Evolutionary conservation across 352 stramenopile species (phyloP).

Genomic region (Thalassiosira mediterranea): DNA sequence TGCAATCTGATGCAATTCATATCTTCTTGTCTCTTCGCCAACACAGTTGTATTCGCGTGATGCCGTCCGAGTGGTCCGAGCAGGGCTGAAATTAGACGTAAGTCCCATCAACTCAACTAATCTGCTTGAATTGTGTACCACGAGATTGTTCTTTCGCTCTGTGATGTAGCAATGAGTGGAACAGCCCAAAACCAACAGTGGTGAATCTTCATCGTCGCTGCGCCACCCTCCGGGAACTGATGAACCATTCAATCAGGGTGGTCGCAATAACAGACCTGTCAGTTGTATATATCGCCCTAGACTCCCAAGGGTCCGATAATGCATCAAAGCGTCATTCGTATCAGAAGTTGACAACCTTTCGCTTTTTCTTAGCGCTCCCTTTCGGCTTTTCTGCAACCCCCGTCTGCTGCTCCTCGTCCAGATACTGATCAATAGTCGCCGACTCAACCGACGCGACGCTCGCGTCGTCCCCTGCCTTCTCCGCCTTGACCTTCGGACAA

Average conservation of each 20-base stretch:
- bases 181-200: not conserved
- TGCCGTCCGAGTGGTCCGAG: constrained; percentile 34
- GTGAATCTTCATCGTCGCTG: too few species aligned
- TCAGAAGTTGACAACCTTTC: constrained; percentile 61
- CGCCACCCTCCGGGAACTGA: too few species aligned
- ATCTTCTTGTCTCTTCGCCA: too few species aligned
- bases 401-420: constrained; percentile 38
- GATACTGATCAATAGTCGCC: constrained; percentile 52
- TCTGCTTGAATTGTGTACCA: too few species aligned
- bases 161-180: constrained; percentile 8
- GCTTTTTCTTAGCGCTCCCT: constrained; percentile 41
- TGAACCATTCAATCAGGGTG: too few species aligned
- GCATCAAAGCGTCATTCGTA: not conserved
- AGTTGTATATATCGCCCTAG: too few species aligned
- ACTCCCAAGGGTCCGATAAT: not conserved
- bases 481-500: constrained; percentile 57
- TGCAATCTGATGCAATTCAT: too few species aligned
- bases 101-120: too few species aligned
- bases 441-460: constrained; percentile 19
- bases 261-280: too few species aligned
- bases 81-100: constrained; percentile 17
- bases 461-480: constrained; percentile 31
- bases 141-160: too few species aligned
- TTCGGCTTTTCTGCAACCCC: constrained; percentile 23
- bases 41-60: constrained; percentile 41